Conservation (phyloP, 164 flowering plant genomes). For the Vitis amurensis region DNA sequence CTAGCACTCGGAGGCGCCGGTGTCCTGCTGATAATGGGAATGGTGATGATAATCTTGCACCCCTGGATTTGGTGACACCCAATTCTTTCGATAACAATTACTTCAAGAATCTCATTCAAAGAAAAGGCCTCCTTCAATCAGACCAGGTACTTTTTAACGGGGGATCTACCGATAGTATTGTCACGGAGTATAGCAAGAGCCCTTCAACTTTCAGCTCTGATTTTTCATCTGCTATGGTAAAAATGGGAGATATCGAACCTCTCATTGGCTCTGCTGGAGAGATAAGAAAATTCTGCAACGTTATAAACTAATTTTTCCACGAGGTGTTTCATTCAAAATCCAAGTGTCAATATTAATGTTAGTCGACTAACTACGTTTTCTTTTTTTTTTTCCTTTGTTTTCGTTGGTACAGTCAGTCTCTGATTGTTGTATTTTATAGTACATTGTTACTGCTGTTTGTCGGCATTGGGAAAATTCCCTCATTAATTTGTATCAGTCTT, state of each 20-base stretch:
- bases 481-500: too few species aligned
- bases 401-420: too few species aligned
- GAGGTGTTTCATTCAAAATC: not conserved
- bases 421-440: too few species aligned
- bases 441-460: too few species aligned
- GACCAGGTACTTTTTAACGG: constrained; percentile 41
- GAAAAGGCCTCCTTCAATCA: constrained; percentile 37
- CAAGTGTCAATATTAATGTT: not conserved
- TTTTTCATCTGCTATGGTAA: constrained; percentile 43
- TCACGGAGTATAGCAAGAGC: constrained; percentile 23
- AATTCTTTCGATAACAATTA: constrained; percentile 44
- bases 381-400: too few species aligned
- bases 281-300: constrained; percentile 36
- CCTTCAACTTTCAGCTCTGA: constrained; percentile 24
- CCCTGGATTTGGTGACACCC: constrained; percentile 53
- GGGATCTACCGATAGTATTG: constrained; percentile 27
- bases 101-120: constrained; percentile 41
- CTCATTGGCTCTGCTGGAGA: constrained; percentile 42
- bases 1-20: constrained; percentile 18
- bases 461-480: too few species aligned
- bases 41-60: constrained; percentile 32
- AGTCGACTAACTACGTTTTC: too few species aligned
- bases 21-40: constrained; percentile 31
- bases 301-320: constrained; percentile 13
- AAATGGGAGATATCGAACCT: constrained; percentile 40